phyloP scores from a whole-genome alignment of 179 eudicot genomes.

The Sideroxylon spinosum region DNA sequence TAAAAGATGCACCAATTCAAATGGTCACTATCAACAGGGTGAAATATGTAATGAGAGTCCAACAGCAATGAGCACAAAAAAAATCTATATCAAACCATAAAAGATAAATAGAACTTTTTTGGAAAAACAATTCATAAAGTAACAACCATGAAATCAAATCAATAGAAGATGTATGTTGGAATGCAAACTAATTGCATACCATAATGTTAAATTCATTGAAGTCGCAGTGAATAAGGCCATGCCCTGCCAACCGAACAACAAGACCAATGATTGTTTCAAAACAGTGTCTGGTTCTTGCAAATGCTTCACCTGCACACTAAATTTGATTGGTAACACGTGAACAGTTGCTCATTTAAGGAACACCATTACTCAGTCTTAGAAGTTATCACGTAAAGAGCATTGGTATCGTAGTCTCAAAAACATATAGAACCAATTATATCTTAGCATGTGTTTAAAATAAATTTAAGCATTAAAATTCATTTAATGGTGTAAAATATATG shows the following conservation, averaged over 20 bases:
- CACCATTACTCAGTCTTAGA: neutral
- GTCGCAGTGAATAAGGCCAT: constrained; percentile 96
- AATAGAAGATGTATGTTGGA: neutral
- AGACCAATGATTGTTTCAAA: constrained; percentile 65
- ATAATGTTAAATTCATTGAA: constrained; percentile 95
- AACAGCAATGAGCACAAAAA: neutral
- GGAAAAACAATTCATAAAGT: neutral
- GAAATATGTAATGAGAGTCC: constrained; percentile 7
- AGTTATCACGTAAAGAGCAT: neutral
- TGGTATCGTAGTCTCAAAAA: neutral
- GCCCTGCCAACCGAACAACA: constrained; percentile 85
- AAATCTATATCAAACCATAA: neutral
- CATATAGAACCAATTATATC: neutral
- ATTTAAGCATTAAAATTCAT: neutral
- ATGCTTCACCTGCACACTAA: constrained; percentile 93
- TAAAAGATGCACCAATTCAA: neutral
- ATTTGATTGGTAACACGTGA: constrained; percentile 8
- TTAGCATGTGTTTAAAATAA: neutral
- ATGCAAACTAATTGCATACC: constrained; percentile 37
- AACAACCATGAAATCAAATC: neutral
- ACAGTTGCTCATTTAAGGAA: neutral
- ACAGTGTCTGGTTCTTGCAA: constrained; percentile 75
- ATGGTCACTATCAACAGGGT: neutral
- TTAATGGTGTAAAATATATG: neutral
- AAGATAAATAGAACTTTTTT: neutral